Percentiles rank a stretch among this genome's conserved stretches.
Conservation (phyloP, 2,329 filamentous ascomycete genomes). For the Nemania diffusa region DNA sequence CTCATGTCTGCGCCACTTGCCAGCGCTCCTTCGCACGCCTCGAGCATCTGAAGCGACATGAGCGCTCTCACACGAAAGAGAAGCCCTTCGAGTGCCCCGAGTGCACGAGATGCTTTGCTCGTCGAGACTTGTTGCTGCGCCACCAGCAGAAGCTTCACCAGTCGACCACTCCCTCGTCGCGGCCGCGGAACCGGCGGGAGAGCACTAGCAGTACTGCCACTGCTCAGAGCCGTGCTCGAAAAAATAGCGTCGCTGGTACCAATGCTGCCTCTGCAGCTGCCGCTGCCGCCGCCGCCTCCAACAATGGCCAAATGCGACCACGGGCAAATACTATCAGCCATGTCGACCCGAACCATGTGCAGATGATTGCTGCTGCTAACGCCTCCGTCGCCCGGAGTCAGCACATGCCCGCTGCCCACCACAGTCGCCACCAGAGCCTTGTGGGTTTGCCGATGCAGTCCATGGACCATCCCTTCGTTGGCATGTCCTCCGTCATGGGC, state of each 20-base stretch:
- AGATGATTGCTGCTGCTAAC: conserved; percentile 73
- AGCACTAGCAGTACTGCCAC: conserved; percentile 80
- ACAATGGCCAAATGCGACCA: conserved; percentile 76
- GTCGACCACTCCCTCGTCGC: conserved; percentile 85
- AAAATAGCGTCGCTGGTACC: conserved; percentile 83
- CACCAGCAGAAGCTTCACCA: conserved; percentile 99
- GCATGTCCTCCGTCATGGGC: conserved; percentile 76
- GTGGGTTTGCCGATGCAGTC: conserved; percentile 70
- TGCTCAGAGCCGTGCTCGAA: conserved; percentile 80
- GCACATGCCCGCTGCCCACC: conserved; percentile 66
- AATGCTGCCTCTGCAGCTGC: conserved; percentile 58
- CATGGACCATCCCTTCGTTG: conserved; percentile 73
- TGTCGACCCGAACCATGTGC: conserved; percentile 80
- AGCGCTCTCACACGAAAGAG: conserved; percentile 77
- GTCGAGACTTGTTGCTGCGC: conserved; percentile 87
- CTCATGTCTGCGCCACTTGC: conserved; percentile 93
- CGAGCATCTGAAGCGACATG: conserved; percentile 96
- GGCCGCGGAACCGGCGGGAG: conserved; percentile 88
- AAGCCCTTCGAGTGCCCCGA: conserved; percentile 98
- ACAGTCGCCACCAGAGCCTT: conserved; percentile 79
- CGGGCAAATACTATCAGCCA: conserved; percentile 97
- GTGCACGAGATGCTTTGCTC: conserved; percentile 92
- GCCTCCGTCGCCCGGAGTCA: conserved; percentile 59
- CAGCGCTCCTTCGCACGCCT: conserved; percentile 91
- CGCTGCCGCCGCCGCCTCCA: conserved; percentile 60